phyloP scores from a whole-genome alignment of 148 eudicot species.

The Arctostaphylos glauca region DNA sequence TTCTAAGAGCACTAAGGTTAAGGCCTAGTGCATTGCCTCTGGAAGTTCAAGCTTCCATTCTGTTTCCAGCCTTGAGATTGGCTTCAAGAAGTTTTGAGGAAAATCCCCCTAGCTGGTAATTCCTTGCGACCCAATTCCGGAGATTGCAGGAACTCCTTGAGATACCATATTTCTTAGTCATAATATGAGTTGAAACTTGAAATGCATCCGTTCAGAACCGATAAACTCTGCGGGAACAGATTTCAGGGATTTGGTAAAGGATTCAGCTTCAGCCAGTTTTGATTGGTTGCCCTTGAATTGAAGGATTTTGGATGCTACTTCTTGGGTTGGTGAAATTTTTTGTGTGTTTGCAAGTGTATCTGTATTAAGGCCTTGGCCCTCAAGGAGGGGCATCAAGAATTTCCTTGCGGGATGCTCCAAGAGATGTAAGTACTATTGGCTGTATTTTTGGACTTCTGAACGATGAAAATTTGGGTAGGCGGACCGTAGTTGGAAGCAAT shows the following conservation, averaged over 20 bases:
- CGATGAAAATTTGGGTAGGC: slow-evolving; percentile 36
- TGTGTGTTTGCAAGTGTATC: slow-evolving; percentile 44
- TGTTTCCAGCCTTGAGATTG: slow-evolving; percentile 55
- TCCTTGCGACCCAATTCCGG: slow-evolving; percentile 51
- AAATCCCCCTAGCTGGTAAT: slow-evolving; percentile 41
- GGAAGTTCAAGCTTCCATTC: slow-evolving; percentile 51
- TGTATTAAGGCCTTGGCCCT: slow-evolving; percentile 39
- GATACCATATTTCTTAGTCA: too few species aligned
- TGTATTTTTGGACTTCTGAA: slow-evolving; percentile 50
- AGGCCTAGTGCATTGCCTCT: slow-evolving; percentile 57
- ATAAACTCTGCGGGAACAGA: slow-evolving; percentile 50
- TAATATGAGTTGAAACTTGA: too few species aligned
- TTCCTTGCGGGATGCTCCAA: slow-evolving; percentile 37
- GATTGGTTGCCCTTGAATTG: slow-evolving; percentile 47
- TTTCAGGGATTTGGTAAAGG: slow-evolving; percentile 39
- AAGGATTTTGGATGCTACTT: slow-evolving; percentile 44
- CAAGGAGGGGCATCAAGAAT: slow-evolving; percentile 40
- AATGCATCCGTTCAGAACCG: slow-evolving; percentile 43
- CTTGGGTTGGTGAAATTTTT: slow-evolving; percentile 44
- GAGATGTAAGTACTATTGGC: slow-evolving; percentile 57
- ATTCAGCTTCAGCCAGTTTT: slow-evolving; percentile 59
- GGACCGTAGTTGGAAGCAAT: slow-evolving; percentile 21
- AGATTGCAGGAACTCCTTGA: too few species aligned
- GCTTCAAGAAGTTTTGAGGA: slow-evolving; percentile 61
- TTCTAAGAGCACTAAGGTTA: slow-evolving; percentile 38